Evolutionary conservation across 1,139 yeast genomes (phyloP).

Genomic region (Diutina neorugosa): DNA sequence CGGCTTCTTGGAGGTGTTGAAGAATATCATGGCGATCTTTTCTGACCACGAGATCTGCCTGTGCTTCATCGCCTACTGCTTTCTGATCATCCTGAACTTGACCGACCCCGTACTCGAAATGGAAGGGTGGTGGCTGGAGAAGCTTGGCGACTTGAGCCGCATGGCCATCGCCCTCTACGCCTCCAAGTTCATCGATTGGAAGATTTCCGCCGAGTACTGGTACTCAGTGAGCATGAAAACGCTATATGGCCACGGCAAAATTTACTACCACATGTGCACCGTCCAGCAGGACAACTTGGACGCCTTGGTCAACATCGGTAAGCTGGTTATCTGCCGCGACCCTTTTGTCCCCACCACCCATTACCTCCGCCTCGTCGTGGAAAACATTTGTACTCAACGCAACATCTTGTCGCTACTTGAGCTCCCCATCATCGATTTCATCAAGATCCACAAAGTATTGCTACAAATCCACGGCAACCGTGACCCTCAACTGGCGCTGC

Average conservation of each 20-base stretch:
- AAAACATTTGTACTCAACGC: constrained; percentile 63
- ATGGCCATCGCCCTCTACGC: constrained; percentile 78
- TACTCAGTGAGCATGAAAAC: constrained; percentile 58
- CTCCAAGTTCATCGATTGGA: constrained; percentile 72
- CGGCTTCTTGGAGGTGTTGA: constrained; percentile 65
- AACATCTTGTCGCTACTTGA: constrained; percentile 47
- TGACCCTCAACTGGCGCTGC: background rate
- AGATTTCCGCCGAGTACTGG: constrained; percentile 68
- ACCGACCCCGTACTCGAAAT: constrained; percentile 41
- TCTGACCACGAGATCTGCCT: constrained; percentile 38
- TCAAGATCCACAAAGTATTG: constrained; percentile 51
- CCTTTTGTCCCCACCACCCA: constrained; percentile 76
- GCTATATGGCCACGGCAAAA: constrained; percentile 67
- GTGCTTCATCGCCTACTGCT: constrained; percentile 38
- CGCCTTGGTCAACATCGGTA: constrained; percentile 68
- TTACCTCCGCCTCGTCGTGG: constrained; percentile 63
- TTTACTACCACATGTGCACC: constrained; percentile 73
- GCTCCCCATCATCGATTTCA: constrained; percentile 53
- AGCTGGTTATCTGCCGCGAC: constrained; percentile 65
- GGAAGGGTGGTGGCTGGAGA: constrained; percentile 73
- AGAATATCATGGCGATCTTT: constrained; percentile 51
- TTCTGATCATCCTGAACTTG: constrained; percentile 39
- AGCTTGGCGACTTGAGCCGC: constrained; percentile 65
- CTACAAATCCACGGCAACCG: constrained; percentile 22
- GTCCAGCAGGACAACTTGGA: constrained; percentile 72